Conservation (phyloP, 169 alveolate species). For the Plasmodium vinckei region DNA sequence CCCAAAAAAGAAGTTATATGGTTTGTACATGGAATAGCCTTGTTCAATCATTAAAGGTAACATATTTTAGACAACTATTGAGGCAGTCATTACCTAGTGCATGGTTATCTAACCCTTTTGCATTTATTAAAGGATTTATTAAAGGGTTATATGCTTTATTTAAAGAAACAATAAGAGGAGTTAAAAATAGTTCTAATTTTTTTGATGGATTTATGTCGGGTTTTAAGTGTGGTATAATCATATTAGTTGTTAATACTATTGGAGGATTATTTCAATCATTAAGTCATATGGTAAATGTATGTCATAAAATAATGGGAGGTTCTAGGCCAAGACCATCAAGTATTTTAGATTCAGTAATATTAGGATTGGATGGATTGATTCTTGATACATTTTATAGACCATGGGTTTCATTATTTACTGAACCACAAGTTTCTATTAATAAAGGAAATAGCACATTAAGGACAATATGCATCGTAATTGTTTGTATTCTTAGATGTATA, state of each 20-base stretch:
- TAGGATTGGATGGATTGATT: conserved; percentile 89
- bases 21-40: conserved; percentile 90
- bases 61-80: conserved; percentile 90
- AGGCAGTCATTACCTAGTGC: conserved; percentile 92
- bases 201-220: conserved; percentile 92
- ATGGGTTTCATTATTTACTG: conserved; percentile 88
- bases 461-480: conserved; percentile 65
- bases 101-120: conserved; percentile 91
- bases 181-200: conserved; percentile 78
- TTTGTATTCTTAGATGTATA: conserved; percentile 82
- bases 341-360: conserved; percentile 91
- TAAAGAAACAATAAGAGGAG: conserved; percentile 86
- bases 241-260: conserved; percentile 86
- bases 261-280: conserved; percentile 93
- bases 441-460: conserved; percentile 76
- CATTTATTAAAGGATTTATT: conserved; percentile 88
- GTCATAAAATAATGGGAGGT: conserved; percentile 92
- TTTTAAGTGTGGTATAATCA: conserved; percentile 89
- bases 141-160: conserved; percentile 87
- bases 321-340: conserved; percentile 91
- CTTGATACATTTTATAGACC: conserved; percentile 91
- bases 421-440: conserved; percentile 81
- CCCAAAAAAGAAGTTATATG: conserved; percentile 84
- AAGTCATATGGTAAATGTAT: conserved; percentile 88
- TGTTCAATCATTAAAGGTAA: conserved; percentile 84